Evolutionary conservation across 495 filamentous ascomycete species (phyloP).

Genomic region (Melanomma pulvis-pyrius): DNA sequence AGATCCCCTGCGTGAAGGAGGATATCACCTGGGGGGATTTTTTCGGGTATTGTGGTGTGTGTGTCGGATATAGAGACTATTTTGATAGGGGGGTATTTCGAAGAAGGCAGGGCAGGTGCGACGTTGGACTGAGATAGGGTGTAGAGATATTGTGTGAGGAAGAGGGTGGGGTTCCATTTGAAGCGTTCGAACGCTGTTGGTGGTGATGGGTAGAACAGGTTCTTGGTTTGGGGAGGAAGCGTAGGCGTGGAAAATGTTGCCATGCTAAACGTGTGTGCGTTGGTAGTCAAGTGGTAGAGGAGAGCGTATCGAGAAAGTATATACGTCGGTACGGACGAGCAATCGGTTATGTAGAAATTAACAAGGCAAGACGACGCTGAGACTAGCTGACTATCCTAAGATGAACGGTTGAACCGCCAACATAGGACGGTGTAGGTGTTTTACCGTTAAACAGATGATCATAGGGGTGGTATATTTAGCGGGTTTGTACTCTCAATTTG

Average conservation of each 20-base stretch:
- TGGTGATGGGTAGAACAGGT: background rate
- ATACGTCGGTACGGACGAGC: no score
- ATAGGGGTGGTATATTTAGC: no score
- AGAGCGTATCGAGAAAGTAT: no score
- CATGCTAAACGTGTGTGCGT: background rate
- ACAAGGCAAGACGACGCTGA: no score
- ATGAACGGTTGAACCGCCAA: no score
- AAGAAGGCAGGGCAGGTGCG: background rate
- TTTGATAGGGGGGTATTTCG: slow-evolving; percentile 54
- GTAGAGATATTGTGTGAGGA: background rate
- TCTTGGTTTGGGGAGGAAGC: background rate
- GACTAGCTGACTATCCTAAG: no score
- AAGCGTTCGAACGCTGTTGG: background rate
- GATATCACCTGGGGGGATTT: slow-evolving; percentile 75
- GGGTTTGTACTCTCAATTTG: no score
- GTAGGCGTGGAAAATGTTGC: background rate
- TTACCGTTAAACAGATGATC: no score
- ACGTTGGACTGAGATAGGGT: background rate
- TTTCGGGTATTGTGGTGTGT: slow-evolving; percentile 61
- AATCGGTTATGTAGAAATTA: no score
- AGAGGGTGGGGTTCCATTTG: background rate
- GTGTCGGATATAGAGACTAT: slow-evolving; percentile 91
- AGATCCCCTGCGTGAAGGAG: slow-evolving; percentile 89
- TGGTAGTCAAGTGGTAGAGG: no score
- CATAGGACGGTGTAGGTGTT: no score